phyloP scores from a whole-genome alignment of 2,329 filamentous ascomycete species.

The Calonectria multiphialidica region DNA sequence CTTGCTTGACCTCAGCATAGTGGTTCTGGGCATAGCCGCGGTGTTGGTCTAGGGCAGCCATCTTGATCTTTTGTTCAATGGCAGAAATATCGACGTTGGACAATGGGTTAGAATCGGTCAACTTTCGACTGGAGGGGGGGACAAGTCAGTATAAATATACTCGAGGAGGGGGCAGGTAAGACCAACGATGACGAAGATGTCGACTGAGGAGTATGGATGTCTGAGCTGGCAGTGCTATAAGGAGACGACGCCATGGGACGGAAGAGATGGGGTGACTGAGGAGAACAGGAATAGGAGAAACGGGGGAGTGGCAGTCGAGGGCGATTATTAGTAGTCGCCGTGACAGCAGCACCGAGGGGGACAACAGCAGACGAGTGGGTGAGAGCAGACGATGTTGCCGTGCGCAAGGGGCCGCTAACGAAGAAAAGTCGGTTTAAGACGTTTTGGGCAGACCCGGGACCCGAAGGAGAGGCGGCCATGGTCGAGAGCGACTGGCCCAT shows the following conservation, averaged over 20 bases:
- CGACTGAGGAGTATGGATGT: conserved; percentile 68
- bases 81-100: conserved; percentile 67
- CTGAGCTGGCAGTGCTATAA: conserved; percentile 61
- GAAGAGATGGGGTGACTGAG: conserved; percentile 41
- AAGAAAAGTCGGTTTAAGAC: conserved; percentile 51
- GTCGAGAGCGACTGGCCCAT: conserved; percentile 44
- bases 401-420: conserved; percentile 45
- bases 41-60: conserved; percentile 70
- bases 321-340: conserved; percentile 47
- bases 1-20: conserved; percentile 68
- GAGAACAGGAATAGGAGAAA: conserved; percentile 40
- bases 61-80: conserved; percentile 71
- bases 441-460: conserved; percentile 43
- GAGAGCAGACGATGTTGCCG: conserved; percentile 42
- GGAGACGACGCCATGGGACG: conserved; percentile 48
- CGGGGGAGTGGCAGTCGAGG: conserved; percentile 41
- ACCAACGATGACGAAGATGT: conserved; percentile 63
- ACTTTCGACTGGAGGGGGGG: conserved; percentile 59
- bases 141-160: conserved; percentile 62
- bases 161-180: conserved; percentile 55
- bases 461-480: conserved; percentile 43
- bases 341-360: conserved; percentile 35
- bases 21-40: conserved; percentile 70
- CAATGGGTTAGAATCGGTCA: conserved; percentile 67
- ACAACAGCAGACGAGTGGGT: conserved; percentile 31